phyloP scores from a whole-genome alignment of 768 basidiomycete species.

The Termitomyces sp. region DNA sequence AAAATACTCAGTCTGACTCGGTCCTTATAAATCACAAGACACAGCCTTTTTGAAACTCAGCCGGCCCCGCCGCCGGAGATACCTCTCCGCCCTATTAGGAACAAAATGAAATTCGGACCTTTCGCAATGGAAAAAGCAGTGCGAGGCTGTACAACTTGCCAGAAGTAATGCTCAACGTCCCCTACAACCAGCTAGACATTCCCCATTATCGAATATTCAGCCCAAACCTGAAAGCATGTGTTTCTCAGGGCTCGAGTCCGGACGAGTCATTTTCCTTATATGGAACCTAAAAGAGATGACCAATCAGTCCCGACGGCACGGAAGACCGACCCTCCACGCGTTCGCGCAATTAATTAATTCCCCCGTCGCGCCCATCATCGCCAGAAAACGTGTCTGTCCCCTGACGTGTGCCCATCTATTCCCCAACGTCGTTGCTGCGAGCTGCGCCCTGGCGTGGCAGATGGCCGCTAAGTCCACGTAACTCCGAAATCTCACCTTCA shows the following conservation, averaged over 20 bases:
- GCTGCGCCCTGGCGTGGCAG: neutral
- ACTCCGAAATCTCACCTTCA: neutral
- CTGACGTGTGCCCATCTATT: neutral
- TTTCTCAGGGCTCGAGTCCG: slow-evolving; percentile 15
- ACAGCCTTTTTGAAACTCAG: slow-evolving; percentile 24
- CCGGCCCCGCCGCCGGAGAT: slow-evolving; percentile 13
- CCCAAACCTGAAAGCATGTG: neutral
- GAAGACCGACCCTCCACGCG: slow-evolving; percentile 9
- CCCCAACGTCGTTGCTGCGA: neutral
- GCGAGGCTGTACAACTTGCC: slow-evolving; percentile 12
- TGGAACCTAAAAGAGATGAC: slow-evolving; percentile 8
- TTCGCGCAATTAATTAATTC: neutral
- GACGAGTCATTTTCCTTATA: slow-evolving; percentile 17
- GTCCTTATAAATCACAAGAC: slow-evolving; percentile 12
- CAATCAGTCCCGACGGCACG: slow-evolving; percentile 14
- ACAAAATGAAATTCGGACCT: neutral
- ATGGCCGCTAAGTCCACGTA: neutral
- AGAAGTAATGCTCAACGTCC: neutral
- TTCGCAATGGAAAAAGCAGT: slow-evolving; percentile 8
- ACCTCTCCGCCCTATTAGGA: slow-evolving; percentile 10
- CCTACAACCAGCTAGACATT: neutral
- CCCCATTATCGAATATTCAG: neutral
- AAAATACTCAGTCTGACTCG: slow-evolving; percentile 16
- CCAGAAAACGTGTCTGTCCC: slow-evolving; percentile 3
- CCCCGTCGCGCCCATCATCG: neutral